Evolutionary conservation across 352 stramenopile genomes (phyloP).

Genomic region (Pythium dissimile): DNA sequence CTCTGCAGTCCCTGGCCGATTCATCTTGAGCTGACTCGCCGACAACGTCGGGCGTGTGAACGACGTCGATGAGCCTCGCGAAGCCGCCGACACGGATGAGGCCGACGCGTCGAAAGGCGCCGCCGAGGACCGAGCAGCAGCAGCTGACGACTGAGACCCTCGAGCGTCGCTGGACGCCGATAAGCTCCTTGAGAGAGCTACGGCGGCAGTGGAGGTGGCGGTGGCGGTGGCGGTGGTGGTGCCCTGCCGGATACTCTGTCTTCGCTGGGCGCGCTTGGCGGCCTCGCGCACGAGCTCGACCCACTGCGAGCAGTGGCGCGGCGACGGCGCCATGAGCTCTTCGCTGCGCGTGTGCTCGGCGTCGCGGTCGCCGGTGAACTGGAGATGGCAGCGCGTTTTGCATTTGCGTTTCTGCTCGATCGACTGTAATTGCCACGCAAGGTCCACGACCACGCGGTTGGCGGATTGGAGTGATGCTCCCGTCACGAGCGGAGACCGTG

Average conservation of each 20-base stretch:
- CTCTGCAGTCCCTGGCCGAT: no score
- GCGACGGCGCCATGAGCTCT: constrained; percentile 72
- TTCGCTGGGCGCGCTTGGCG: constrained; percentile 33
- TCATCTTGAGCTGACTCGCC: no score
- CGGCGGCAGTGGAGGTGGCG: no score
- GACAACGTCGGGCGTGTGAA: background rate
- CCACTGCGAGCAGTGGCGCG: constrained; percentile 60
- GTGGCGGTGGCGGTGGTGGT: constrained; percentile 13
- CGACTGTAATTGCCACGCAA: constrained; percentile 37
- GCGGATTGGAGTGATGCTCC: background rate
- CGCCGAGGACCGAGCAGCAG: background rate
- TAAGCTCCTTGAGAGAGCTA: no score
- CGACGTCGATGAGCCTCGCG: background rate
- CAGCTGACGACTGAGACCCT: background rate
- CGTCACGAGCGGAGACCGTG: background rate
- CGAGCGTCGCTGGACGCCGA: no score
- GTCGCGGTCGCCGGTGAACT: constrained; percentile 23
- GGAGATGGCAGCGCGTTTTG: constrained; percentile 54
- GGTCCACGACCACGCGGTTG: constrained; percentile 35
- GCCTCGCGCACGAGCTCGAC: constrained; percentile 42
- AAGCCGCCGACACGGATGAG: constrained; percentile 11
- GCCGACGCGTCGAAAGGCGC: constrained; percentile 8
- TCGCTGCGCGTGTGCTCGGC: constrained; percentile 25
- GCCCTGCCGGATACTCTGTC: constrained; percentile 28
- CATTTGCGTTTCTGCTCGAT: constrained; percentile 54